Evolutionary conservation across 1,284 basidiomycete species (phyloP).

Genomic region (Ustilago loliicola): DNA sequence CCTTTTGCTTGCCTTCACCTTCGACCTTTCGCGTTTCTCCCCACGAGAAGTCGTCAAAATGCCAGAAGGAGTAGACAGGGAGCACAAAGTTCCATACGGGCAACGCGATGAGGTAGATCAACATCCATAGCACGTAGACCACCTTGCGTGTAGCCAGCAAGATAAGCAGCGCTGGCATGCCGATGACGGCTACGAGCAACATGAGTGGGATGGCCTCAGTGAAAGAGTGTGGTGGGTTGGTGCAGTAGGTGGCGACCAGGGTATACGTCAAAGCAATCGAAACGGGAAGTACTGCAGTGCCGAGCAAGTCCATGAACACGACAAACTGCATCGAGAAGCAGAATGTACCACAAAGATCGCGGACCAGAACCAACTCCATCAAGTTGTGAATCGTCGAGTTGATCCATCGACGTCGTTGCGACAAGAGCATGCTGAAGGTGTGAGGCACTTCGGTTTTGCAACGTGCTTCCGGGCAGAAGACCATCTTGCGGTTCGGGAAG

Average conservation of each 20-base stretch:
- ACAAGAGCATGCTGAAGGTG: constrained; percentile 90
- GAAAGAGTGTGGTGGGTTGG: constrained; percentile 86
- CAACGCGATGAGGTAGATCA: constrained; percentile 83
- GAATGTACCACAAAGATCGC: constrained; percentile 80
- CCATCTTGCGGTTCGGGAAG: constrained; percentile 96
- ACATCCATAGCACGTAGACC: constrained; percentile 97
- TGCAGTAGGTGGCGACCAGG: constrained; percentile 82
- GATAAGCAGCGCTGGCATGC: constrained; percentile 92
- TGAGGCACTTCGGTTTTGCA: constrained; percentile 97
- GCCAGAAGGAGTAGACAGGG: constrained; percentile 97
- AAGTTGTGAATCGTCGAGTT: constrained; percentile 99
- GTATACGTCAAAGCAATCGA: constrained; percentile 92
- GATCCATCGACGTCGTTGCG: constrained; percentile 98
- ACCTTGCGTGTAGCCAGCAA: constrained; percentile 93
- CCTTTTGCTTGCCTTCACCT: constrained; percentile 74
- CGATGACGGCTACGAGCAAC: constrained; percentile 88
- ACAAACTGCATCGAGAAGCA: constrained; percentile 82
- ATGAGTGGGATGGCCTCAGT: constrained; percentile 94
- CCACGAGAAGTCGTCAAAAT: constrained; percentile 99
- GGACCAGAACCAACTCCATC: constrained; percentile 97
- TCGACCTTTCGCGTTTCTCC: constrained; percentile 98
- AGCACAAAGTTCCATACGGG: constrained; percentile 75
- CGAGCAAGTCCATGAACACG: constrained; percentile 97
- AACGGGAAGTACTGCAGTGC: constrained; percentile 93
- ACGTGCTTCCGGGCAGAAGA: constrained; percentile 95